Evolutionary conservation across 2,329 filamentous ascomycete species (phyloP).

Genomic region (Claviceps paspali): DNA sequence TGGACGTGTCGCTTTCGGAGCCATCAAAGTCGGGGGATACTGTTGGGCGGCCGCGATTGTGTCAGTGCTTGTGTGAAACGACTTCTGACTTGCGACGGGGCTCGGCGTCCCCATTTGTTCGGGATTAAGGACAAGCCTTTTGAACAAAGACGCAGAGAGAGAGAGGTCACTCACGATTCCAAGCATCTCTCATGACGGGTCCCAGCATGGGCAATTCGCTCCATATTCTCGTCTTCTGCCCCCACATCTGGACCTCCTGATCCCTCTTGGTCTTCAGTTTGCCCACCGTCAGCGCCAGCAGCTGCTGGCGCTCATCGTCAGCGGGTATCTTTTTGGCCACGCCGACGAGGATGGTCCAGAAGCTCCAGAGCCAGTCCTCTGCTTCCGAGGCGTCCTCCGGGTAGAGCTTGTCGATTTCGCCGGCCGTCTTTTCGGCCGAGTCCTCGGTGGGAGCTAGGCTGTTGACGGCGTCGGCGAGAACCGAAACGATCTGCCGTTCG

Average conservation of each 20-base stretch:
- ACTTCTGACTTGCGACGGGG: no score
- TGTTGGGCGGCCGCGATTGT: constrained; percentile 2
- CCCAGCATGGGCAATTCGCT: constrained; percentile 17
- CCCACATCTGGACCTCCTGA: constrained; percentile 15
- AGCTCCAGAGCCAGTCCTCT: constrained; percentile 15
- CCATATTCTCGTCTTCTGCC: constrained; percentile 13
- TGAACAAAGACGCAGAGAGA: no score
- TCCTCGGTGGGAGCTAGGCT: constrained; percentile 5
- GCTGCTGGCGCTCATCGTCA: constrained; percentile 12
- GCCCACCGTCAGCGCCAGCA: constrained; percentile 11
- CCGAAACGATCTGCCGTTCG: constrained; percentile 9
- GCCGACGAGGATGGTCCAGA: constrained; percentile 15
- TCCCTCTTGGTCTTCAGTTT: constrained; percentile 11
- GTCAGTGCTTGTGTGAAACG: background rate
- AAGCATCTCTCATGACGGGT: constrained; percentile 15
- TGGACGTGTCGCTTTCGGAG: constrained; percentile 9
- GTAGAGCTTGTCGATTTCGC: constrained; percentile 14
- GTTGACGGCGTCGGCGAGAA: constrained; percentile 14
- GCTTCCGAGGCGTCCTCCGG: constrained; percentile 7
- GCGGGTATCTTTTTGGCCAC: constrained; percentile 13
- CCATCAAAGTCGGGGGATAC: constrained; percentile 12
- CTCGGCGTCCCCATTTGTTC: background rate
- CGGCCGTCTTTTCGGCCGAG: constrained; percentile 10
- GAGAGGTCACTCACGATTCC: constrained; percentile 18
- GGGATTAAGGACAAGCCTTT: no score